Conservation (phyloP, 148 eudicot species). For the Gaultheria prostrata region DNA sequence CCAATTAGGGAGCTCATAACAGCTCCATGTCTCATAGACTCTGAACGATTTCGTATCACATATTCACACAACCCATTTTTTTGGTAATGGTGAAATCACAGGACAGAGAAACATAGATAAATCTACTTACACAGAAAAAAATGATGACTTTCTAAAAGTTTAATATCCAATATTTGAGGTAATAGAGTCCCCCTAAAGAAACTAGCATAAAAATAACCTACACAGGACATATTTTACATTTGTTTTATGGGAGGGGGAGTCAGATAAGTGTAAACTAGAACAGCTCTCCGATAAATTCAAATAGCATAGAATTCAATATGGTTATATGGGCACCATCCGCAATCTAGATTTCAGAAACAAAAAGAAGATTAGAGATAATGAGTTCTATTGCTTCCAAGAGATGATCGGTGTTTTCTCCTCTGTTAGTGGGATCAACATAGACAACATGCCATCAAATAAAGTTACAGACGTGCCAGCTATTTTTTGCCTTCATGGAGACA, state of each 20-base stretch:
- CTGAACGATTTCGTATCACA: neutral
- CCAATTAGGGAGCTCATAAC: constrained; percentile 2
- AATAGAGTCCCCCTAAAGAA: neutral
- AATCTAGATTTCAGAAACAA: neutral
- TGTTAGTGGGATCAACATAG: neutral
- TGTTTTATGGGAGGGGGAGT: neutral
- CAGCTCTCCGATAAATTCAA: neutral
- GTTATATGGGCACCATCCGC: neutral
- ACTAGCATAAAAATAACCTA: neutral
- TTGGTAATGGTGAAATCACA: neutral
- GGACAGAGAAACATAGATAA: neutral
- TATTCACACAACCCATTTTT: neutral
- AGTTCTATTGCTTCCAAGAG: neutral
- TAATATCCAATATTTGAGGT: neutral
- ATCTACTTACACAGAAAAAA: neutral
- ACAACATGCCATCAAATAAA: neutral
- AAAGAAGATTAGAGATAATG: neutral
- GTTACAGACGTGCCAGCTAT: neutral
- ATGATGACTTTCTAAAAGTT: neutral
- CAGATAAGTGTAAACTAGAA: neutral
- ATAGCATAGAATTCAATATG: neutral
- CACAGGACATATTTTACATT: neutral
- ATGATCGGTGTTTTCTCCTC: neutral
- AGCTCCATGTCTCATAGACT: constrained; percentile 12
- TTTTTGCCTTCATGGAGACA: neutral